Evolutionary conservation across 257 asterid genomes (phyloP), one percentile per base, ranked within the genome.

Genomic region (Coffea eugenioides): DNA sequence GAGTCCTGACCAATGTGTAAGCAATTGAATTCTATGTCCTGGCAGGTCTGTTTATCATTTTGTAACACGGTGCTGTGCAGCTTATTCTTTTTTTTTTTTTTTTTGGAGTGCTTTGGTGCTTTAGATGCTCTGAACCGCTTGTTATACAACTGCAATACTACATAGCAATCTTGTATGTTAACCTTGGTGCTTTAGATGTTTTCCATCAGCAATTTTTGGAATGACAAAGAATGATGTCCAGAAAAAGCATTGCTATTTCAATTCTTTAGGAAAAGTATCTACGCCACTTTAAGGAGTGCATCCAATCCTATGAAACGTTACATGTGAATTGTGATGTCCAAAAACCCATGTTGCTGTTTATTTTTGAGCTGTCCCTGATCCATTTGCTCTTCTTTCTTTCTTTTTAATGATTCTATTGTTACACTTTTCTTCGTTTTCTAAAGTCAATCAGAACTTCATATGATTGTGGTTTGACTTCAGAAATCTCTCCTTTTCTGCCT

Each of bases 281-380:
- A 23, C 48, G 61, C 73, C 57, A 43, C 78, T 72, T 79, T 71
- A 49, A 36, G 69, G 34, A 78, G 75, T 78, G 81, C 69, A 78
- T 69, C 39, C 71, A 59, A 59, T 79, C 73, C 69, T 72, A 45
- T 54, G 66, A 74, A 52, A 68, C 74, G 69, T 72, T 71, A 49
- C 43, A 27, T 73, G 5, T 79, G 78, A 46, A 39, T 39, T 39
- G 43, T 39, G 51, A 48, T 73, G 48, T 73, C 72, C 39, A 25
- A 49, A 74, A 52, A 62, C 62, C 51, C 20, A 62, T 51, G 52
- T 48, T 7, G 13, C 52, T 48, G 45, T 57, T 68, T 68, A n/a
- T 77, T 77, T 18, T n/a, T 78, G 20, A 48, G 43, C 41, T 34
- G 36, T 27, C 41, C 39, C 18, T 31, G 36, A 31, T 68, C 31